Percentiles rank a stretch among this genome's conserved stretches.
Conservation (phyloP, 768 basidiomycete genomes). For the Lactarius sp. region DNA sequence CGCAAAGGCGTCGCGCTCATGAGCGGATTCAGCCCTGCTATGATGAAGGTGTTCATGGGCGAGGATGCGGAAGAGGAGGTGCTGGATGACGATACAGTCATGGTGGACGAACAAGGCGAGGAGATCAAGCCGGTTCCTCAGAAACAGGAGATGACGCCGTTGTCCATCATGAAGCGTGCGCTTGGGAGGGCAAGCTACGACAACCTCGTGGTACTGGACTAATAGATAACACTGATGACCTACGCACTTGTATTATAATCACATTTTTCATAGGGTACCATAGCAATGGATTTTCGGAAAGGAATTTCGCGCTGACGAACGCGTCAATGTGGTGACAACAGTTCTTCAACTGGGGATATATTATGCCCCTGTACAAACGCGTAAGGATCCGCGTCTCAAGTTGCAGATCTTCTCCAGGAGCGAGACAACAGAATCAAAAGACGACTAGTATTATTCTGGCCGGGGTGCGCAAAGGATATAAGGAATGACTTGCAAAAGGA, state of each 20-base stretch:
- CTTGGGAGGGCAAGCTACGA: constrained; percentile 47
- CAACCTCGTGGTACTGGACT: constrained; percentile 56
- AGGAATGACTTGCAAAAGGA: no score
- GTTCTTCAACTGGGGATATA: no score
- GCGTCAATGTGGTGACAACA: no score
- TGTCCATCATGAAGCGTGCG: constrained; percentile 37
- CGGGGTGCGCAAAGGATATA: no score
- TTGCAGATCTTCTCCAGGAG: no score
- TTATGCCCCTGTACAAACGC: no score
- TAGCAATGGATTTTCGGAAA: not conserved
- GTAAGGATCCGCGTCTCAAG: no score
- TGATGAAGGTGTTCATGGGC: constrained; percentile 72
- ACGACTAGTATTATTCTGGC: no score
- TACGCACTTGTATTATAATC: constrained; percentile 1
- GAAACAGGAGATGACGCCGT: constrained; percentile 35
- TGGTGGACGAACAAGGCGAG: constrained; percentile 36
- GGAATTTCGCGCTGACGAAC: not conserved
- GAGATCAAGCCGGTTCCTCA: constrained; percentile 30
- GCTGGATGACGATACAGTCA: constrained; percentile 28
- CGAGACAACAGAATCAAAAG: no score
- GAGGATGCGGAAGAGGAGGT: constrained; percentile 37
- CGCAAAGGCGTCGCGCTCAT: constrained; percentile 61
- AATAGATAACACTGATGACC: constrained; percentile 14
- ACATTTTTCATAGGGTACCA: not conserved
- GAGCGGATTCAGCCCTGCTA: constrained; percentile 62